phyloP scores from a whole-genome alignment of 352 stramenopile genomes.

The Phytophthora podocarpi region DNA sequence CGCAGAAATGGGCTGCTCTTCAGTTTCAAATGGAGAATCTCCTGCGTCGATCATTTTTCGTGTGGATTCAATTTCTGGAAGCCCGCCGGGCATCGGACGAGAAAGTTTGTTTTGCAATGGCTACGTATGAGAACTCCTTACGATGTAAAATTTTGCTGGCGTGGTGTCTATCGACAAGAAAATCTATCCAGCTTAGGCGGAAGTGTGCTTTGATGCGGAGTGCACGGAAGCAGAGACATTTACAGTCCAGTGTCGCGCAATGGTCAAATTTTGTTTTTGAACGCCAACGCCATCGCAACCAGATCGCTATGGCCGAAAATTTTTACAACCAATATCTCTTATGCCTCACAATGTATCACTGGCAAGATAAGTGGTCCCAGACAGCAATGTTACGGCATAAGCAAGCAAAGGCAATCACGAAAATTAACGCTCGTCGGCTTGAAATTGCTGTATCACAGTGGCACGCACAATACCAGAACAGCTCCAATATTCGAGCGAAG shows the following conservation, averaged over 20 bases:
- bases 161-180: slow-evolving; percentile 6
- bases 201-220: background rate
- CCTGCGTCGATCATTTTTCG: slow-evolving; percentile 17
- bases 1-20: slow-evolving; percentile 12
- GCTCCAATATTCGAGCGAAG: background rate
- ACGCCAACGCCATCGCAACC: slow-evolving; percentile 3
- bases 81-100: background rate
- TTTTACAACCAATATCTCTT: slow-evolving; percentile 41
- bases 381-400: slow-evolving; percentile 10
- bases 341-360: slow-evolving; percentile 33
- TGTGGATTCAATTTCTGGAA: slow-evolving; percentile 16
- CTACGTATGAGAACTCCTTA: slow-evolving; percentile 6
- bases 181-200: background rate
- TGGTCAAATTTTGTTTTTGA: slow-evolving; percentile 16
- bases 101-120: slow-evolving; percentile 1
- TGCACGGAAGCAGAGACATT: slow-evolving; percentile 1
- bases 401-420: background rate
- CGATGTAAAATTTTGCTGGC: slow-evolving; percentile 6
- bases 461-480: slow-evolving; percentile 1
- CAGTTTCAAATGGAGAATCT: slow-evolving; percentile 10
- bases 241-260: slow-evolving; percentile 7
- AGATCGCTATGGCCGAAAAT: slow-evolving; percentile 11
- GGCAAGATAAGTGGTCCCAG: slow-evolving; percentile 34
- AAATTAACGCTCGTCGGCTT: slow-evolving; percentile 17
- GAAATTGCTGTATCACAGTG: slow-evolving; percentile 14